These are phyloP conservation scores for Paramecium caudatum DNA, from an alignment of 73 alveolate species.

Conservation along the genomic window DNA sequence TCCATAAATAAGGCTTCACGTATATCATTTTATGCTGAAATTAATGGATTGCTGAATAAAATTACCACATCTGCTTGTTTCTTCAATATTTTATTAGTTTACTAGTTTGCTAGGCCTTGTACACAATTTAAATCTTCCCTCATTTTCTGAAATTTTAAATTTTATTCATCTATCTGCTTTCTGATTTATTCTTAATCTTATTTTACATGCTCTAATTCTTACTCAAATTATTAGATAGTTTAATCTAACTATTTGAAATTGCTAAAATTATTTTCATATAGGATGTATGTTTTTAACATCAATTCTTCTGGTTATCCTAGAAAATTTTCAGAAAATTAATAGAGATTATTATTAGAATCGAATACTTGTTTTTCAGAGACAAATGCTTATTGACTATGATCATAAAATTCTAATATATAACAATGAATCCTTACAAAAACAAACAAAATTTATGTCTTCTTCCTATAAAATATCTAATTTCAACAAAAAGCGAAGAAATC, in stretches of 20 bases:
- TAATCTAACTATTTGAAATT: background rate
- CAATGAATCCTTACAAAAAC: background rate
- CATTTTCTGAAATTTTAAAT: too few relatives aligned
- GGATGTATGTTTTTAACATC: background rate
- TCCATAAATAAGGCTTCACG: background rate
- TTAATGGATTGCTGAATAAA: conserved; percentile 2
- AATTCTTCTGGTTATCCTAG: background rate
- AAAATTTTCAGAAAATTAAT: background rate
- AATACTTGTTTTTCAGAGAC: conserved; percentile 6
- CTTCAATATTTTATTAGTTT: background rate
- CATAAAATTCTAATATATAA: background rate
- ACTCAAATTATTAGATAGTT: background rate
- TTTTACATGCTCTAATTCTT: background rate
- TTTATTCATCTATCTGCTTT: background rate
- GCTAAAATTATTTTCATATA: conserved; percentile 4
- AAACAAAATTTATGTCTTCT: background rate
- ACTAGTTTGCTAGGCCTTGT: background rate
- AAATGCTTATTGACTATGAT: background rate
- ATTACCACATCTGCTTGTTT: conserved; percentile 2
- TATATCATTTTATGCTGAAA: background rate
- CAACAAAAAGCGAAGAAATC: background rate
- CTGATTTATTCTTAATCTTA: background rate
- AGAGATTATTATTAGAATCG: background rate
- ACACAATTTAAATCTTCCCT: too few relatives aligned
- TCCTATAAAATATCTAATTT: background rate